phyloP scores from a whole-genome alignment of 495 filamentous ascomycete species.

The Aspergillus egyptiacus region DNA sequence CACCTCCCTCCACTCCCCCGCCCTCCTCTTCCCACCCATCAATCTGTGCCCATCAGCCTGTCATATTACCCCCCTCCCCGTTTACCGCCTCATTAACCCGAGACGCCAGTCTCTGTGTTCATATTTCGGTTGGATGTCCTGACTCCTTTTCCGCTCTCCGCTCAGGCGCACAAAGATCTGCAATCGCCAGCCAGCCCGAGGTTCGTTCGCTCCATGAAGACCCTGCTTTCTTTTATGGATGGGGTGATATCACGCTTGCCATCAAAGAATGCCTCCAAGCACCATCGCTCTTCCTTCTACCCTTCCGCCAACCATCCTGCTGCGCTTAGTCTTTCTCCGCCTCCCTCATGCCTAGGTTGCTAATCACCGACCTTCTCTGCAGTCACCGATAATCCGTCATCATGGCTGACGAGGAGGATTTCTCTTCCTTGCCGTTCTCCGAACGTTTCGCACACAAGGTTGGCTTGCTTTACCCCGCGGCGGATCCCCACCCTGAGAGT shows the following conservation, averaged over 20 bases:
- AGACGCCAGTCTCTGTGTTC: not conserved
- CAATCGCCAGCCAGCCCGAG: conserved; percentile 18
- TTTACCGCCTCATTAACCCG: not conserved
- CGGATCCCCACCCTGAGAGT: not conserved
- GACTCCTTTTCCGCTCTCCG: conserved; percentile 8
- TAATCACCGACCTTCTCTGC: not conserved
- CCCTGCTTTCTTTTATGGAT: not conserved
- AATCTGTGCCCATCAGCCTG: not conserved
- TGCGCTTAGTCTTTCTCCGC: not conserved
- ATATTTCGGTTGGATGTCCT: conserved; percentile 4
- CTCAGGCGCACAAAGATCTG: conserved; percentile 18
- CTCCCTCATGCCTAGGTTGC: not conserved
- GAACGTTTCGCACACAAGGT: conserved; percentile 89
- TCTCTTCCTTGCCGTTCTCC: conserved; percentile 68
- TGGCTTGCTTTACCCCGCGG: conserved; percentile 17
- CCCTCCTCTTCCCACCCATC: not conserved
- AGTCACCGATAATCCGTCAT: conserved; percentile 14
- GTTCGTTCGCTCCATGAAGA: conserved; percentile 14
- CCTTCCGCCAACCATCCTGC: not conserved
- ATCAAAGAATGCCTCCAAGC: not conserved
- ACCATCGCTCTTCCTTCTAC: not conserved
- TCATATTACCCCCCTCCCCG: not conserved
- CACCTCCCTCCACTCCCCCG: not conserved
- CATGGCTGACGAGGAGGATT: conserved; percentile 72
- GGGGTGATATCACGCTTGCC: not conserved